Conservation (phyloP, 441 rosid genomes). For the Breynia disticha region DNA sequence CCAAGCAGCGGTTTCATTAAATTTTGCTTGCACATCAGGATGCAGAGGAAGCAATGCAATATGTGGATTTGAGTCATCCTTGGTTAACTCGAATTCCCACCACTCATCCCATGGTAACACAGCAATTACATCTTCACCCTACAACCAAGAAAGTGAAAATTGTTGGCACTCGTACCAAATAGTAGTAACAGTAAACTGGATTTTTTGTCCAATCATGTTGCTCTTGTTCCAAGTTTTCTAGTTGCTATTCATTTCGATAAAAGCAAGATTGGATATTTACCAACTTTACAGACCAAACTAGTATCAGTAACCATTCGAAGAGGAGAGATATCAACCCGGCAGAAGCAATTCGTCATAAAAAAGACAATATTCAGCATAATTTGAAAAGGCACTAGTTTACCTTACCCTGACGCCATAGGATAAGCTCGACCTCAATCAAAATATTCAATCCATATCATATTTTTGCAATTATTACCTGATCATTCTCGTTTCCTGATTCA, state of each 20-base stretch:
- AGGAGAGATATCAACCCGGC: too few species aligned
- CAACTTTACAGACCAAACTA: too few species aligned
- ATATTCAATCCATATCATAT: background rate
- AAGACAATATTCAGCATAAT: too few species aligned
- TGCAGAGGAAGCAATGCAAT: slow-evolving; percentile 88
- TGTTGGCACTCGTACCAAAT: background rate
- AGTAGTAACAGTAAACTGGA: background rate
- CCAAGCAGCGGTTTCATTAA: slow-evolving; percentile 93
- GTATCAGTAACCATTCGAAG: too few species aligned
- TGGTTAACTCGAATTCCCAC: slow-evolving; percentile 91
- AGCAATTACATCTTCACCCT: slow-evolving; percentile 85
- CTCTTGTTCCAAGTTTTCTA: background rate
- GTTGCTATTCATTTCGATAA: too few species aligned
- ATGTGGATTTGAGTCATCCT: slow-evolving; percentile 83
- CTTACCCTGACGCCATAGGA: background rate
- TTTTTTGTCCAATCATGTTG: background rate
- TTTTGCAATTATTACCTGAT: slow-evolving; percentile 36
- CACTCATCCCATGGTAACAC: slow-evolving; percentile 95
- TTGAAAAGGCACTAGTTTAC: too few species aligned
- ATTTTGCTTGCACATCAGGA: slow-evolving; percentile 74
- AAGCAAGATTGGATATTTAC: too few species aligned
- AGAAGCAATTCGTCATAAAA: too few species aligned
- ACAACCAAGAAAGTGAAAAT: slow-evolving; percentile 4
- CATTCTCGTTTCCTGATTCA: slow-evolving; percentile 93
- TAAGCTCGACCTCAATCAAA: background rate